Conservation (phyloP, 2,329 filamentous ascomycete genomes). For the Sporothrix inflata region DNA sequence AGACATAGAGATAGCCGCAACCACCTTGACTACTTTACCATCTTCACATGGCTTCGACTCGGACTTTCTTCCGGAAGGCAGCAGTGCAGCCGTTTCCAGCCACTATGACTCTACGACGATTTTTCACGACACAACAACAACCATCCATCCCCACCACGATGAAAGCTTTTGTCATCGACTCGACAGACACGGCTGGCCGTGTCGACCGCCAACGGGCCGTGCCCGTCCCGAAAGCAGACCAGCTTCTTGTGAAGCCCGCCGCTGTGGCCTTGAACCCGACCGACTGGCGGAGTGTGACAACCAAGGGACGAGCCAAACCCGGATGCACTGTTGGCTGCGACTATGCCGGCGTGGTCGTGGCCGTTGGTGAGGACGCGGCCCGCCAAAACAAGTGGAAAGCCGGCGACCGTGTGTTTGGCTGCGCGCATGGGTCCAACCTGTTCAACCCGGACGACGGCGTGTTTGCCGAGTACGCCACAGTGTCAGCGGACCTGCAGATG, state of each 20-base stretch:
- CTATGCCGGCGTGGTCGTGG: constrained; percentile 51
- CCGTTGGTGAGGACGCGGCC: constrained; percentile 47
- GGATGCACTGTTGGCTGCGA: constrained; percentile 43
- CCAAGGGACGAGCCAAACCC: neutral
- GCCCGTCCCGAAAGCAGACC: constrained; percentile 33
- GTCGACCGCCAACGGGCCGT: constrained; percentile 33
- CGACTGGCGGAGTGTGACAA: constrained; percentile 34
- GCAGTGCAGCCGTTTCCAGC: neutral
- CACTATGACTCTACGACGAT: neutral
- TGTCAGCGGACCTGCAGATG: constrained; percentile 46
- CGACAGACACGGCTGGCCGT: constrained; percentile 25
- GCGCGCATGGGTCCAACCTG: constrained; percentile 43
- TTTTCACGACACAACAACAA: neutral
- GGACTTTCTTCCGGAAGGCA: neutral
- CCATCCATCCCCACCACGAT: constrained; percentile 17
- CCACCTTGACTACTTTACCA: too few relatives aligned
- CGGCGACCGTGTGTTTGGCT: constrained; percentile 52
- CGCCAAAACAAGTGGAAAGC: constrained; percentile 46
- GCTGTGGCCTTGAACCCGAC: constrained; percentile 39
- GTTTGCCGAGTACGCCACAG: constrained; percentile 46
- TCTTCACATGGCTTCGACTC: neutral
- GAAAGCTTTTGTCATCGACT: constrained; percentile 34
- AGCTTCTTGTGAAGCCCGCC: constrained; percentile 36
- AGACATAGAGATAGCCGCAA: too few relatives aligned
- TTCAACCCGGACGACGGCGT: constrained; percentile 46